phyloP scores from a whole-genome alignment of 352 stramenopile species.

The Lagenidium giganteum region DNA sequence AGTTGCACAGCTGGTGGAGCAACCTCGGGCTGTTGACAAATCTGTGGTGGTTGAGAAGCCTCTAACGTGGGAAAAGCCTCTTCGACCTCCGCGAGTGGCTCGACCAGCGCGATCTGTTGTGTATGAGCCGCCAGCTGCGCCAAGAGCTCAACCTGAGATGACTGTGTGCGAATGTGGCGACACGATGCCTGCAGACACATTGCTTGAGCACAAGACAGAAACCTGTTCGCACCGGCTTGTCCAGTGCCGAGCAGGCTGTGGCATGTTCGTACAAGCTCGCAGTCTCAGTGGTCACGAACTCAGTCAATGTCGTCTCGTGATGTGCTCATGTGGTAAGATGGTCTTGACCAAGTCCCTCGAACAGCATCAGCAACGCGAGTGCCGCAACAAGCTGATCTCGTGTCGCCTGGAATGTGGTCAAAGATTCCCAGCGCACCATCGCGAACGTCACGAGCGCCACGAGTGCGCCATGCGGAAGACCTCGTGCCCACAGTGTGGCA shows the following conservation, averaged over 20 bases:
- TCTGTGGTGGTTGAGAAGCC: too few relatives aligned
- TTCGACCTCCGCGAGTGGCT: too few relatives aligned
- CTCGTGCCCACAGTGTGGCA: constrained; percentile 35
- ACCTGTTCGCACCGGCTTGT: constrained; percentile 38
- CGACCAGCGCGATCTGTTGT: background rate
- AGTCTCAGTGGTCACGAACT: constrained; percentile 59
- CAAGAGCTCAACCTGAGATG: constrained; percentile 3
- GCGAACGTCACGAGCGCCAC: constrained; percentile 50
- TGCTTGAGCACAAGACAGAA: constrained; percentile 23
- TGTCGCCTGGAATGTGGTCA: constrained; percentile 35
- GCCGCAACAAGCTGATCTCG: constrained; percentile 27
- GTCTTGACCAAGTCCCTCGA: constrained; percentile 48
- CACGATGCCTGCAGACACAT: constrained; percentile 14
- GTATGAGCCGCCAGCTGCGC: too few relatives aligned
- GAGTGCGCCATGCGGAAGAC: constrained; percentile 34
- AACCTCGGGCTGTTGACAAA: too few relatives aligned
- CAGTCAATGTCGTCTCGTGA: constrained; percentile 56
- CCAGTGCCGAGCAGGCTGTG: constrained; percentile 45
- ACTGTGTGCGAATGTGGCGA: constrained; percentile 42
- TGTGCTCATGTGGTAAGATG: constrained; percentile 67
- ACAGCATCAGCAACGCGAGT: constrained; percentile 50
- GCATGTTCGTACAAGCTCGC: constrained; percentile 36
- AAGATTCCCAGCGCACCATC: constrained; percentile 22
- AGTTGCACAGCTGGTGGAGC: too few relatives aligned
- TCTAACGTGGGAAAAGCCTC: too few relatives aligned